Base-by-base conservation (phyloP, 2,329 filamentous ascomycete genomes). In the Fusarium pseudocircinatum region DNA sequence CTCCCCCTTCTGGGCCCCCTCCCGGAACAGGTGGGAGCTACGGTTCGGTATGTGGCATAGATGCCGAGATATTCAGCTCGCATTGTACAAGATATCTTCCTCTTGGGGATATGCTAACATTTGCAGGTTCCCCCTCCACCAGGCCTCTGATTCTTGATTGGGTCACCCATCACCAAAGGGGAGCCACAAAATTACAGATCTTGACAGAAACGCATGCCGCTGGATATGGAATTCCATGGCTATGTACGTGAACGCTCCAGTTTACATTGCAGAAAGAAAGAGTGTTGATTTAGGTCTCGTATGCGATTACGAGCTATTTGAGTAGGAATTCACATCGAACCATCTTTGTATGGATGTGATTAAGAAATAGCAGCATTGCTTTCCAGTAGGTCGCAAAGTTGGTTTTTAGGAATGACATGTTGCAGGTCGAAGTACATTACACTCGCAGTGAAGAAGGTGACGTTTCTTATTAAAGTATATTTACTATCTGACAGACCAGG, bases 21-120 rank as follows among this genome's bases (percentile, higher is more conserved):
- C 87, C 87, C 63, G 79, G 79, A 47, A 60, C 63, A 42, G 67
- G 64, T 43, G 83, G 85, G 56, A 85, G 87, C 53, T 94, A 93
- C 79, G 90, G 88, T 75, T 86, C 91, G 76, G 92, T 93, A 88
- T 76, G 90, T 84, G 30, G 24, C 47, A 50, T 34, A 54, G 49
- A 49, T 43, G 15, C 22, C 30, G 43, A 54, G 42, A 56, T 40
- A 18, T 30, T 24, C 15, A 26, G 44, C 8, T n/a, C 54, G 15
- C 26, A n/a, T 46, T 63, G 52, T 54, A 28, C 20, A 54, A 37
- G 22, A 56, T 40, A 52, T 43, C 39, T 50, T 26, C 20, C 39
- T 34, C 24, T 12, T 37, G 16, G 39, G 54, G 49, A 37, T 50
- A 58, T 40, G 39, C 74, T 80, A 60, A 78, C 72, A 39, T 44